These are phyloP conservation scores for Aschersonia sp. DNA, from an alignment of 2,329 filamentous ascomycete genomes.

Conservation along the genomic window DNA sequence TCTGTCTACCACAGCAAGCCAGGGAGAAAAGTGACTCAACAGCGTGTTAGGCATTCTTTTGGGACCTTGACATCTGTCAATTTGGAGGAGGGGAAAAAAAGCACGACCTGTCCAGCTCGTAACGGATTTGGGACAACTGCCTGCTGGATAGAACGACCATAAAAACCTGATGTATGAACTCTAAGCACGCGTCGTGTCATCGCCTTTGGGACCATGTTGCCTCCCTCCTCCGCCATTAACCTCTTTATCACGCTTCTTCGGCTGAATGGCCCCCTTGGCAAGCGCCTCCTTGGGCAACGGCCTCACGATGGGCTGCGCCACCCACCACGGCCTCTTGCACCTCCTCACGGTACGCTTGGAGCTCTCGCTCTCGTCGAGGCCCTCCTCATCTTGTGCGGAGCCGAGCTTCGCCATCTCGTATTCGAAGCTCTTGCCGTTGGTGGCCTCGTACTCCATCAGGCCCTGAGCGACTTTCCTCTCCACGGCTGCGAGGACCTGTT, in stretches of 20 bases:
- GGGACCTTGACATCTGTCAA: no score
- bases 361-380: conserved; percentile 35
- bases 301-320: conserved; percentile 75
- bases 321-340: conserved; percentile 78
- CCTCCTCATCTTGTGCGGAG: conserved; percentile 14
- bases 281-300: conserved; percentile 80
- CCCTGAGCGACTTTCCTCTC: conserved; percentile 63
- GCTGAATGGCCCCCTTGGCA: conserved; percentile 60
- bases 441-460: conserved; percentile 50
- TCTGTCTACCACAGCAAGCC: no score
- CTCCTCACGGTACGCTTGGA: conserved; percentile 53
- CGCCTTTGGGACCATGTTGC: no score
- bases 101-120: no score
- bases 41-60: no score
- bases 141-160: no score
- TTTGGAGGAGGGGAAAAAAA: no score
- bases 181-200: no score
- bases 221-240: no score
- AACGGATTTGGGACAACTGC: no score
- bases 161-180: no score
- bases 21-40: no score
- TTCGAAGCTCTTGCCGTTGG: conserved; percentile 32
- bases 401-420: conserved; percentile 17
- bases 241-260: conserved; percentile 47
- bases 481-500: conserved; percentile 60